Conservation (phyloP, 106 monocot genomes). For the Dendrobium nobile region DNA sequence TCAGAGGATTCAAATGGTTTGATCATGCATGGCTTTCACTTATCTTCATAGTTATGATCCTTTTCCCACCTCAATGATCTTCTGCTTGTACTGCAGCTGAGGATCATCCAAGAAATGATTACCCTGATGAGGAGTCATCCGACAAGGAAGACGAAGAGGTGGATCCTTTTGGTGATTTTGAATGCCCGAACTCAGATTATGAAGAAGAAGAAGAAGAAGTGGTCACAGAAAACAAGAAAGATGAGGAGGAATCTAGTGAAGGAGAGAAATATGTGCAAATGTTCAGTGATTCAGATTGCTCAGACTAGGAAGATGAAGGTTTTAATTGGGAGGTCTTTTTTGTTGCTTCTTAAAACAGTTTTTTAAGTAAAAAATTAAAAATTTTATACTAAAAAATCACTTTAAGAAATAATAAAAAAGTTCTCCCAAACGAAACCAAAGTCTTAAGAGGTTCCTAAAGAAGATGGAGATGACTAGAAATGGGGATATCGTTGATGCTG, state of each 20-base stretch:
- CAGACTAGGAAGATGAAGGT: neutral
- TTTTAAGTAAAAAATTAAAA: too few species aligned
- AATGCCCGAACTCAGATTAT: conserved; percentile 11
- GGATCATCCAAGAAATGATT: conserved; percentile 52
- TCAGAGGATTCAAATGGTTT: conserved; percentile 88
- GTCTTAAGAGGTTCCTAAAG: neutral
- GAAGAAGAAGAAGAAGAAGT: conserved; percentile 11
- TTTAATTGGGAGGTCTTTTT: too few species aligned
- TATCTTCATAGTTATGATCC: neutral
- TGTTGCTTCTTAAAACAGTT: too few species aligned
- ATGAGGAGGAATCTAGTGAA: neutral
- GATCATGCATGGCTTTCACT: neutral
- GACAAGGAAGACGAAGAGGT: conserved; percentile 15
- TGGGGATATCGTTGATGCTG: conserved; percentile 19
- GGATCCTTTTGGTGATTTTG: conserved; percentile 22
- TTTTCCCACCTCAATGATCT: too few species aligned
- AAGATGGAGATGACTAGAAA: conserved; percentile 11
- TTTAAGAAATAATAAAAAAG: too few species aligned
- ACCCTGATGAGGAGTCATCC: conserved; percentile 66
- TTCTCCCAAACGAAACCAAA: too few species aligned
- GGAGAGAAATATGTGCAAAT: neutral
- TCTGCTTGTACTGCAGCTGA: conserved; percentile 42
- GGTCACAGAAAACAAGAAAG: neutral
- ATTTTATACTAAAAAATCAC: too few species aligned
- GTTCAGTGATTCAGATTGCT: conserved; percentile 5